Conservation (phyloP, 2,329 filamentous ascomycete genomes). For the Aureobasidium sp. region DNA sequence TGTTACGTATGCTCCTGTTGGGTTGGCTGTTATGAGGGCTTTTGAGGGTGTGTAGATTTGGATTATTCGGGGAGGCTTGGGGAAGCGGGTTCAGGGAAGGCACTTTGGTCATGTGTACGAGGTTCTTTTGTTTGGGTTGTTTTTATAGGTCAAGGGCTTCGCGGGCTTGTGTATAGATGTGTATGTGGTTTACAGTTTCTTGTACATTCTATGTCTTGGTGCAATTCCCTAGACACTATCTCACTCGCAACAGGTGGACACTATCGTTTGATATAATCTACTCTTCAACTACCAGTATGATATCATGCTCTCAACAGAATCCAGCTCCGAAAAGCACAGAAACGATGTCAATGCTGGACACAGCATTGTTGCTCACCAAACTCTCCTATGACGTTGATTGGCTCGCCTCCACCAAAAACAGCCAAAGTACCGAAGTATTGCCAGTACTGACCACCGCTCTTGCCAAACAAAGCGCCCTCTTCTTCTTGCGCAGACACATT, state of each 20-base stretch:
- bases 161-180: not conserved
- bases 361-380: not conserved
- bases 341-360: not conserved
- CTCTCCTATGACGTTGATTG: not conserved
- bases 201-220: not conserved
- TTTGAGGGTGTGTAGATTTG: conserved; percentile 42
- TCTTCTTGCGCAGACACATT: not conserved
- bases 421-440: not conserved
- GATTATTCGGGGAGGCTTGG: not conserved
- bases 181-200: not conserved
- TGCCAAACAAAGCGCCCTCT: not conserved
- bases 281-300: not conserved
- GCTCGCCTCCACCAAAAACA: not conserved
- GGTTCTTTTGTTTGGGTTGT: not conserved
- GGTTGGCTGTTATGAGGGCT: conserved; percentile 57
- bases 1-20: conserved; percentile 57
- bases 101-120: not conserved
- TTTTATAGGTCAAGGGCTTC: not conserved
- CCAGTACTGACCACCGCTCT: not conserved
- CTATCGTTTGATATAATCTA: not conserved
- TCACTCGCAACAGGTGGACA: not conserved
- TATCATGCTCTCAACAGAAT: not conserved
- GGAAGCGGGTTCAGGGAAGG: too few species aligned
- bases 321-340: not conserved
- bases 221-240: not conserved